Evolutionary conservation across 768 basidiomycete genomes (phyloP), one percentile per base, ranked within the genome.

Genomic region (Lentinula edodes): DNA sequence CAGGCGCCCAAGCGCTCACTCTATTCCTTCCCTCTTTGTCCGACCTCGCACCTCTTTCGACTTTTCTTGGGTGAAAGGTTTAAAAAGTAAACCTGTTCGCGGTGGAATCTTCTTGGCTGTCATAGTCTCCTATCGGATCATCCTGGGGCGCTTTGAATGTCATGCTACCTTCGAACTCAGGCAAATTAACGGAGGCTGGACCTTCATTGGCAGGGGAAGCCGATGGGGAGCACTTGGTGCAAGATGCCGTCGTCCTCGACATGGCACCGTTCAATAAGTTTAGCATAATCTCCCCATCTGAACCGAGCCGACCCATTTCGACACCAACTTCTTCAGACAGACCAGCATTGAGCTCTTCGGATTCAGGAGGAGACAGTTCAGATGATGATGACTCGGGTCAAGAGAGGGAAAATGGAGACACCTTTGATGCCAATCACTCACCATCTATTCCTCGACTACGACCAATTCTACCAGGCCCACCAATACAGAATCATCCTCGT

Each of bases 251-350:
- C 51, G 66, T 79, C 60, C 72, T 80, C 43, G 79, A 80, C 59
- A 64, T 80, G n/a, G 74, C 80, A 13, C 65, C 75, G 23, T 76
- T 77, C 59, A 87, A 72, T 74, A 84, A 81, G 71, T 88, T 88
- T 71, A 83, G 80, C 42, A 73, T 88, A 36, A 59, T 48, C 60
- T 81, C 84, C 38, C 79, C 83, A 35, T 70, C 75, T 38, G 83
- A 84, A 36, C 69, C 75, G 48, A 72, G 77, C 13, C 74, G 75
- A 36, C 70, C 75, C 20, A 73, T 74, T 58, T 73, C 74, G 60
- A 66, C 75, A n/a, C 73, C 78, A 39, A 64, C 65, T 28, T 67
- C 75, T 28, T 73, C 77, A 65, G 77, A 81, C 66, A 73, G 79
- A 46, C 66, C 71, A 38, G 69, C 73, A 42, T 72, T 80, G 64